Conservation (phyloP, 2,329 filamentous ascomycete genomes). For the Fusarium tuaranense region DNA sequence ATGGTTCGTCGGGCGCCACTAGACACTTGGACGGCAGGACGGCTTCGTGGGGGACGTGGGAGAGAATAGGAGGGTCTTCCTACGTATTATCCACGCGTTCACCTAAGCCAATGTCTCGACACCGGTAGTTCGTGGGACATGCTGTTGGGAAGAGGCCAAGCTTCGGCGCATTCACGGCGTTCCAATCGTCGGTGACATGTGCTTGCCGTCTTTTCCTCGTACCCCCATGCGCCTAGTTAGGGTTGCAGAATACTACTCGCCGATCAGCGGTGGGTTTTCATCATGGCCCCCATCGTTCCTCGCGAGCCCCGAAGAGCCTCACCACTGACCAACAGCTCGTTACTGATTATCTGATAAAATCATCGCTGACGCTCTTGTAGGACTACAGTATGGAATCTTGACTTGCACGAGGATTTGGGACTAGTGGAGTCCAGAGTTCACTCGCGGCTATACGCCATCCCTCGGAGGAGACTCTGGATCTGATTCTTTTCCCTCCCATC, state of each 20-base stretch:
- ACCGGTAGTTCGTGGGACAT: background rate
- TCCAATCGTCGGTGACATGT: background rate
- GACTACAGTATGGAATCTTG: background rate
- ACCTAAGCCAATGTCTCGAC: background rate
- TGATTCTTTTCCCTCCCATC: background rate
- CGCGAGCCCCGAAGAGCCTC: background rate
- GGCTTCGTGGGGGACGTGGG: constrained; percentile 4
- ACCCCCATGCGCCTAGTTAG: background rate
- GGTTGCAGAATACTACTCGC: background rate
- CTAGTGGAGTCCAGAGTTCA: background rate
- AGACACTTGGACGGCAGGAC: background rate
- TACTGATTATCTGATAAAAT: constrained; percentile 10
- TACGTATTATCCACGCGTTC: background rate
- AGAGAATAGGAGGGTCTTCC: background rate
- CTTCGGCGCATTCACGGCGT: background rate
- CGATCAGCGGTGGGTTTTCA: background rate
- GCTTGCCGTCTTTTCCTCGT: background rate
- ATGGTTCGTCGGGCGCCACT: background rate
- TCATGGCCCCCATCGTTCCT: background rate
- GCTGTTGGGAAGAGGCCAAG: background rate
- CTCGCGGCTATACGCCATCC: background rate
- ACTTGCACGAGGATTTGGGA: background rate
- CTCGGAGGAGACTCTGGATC: background rate
- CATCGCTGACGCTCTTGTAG: background rate
- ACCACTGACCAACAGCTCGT: background rate